Percentiles rank a stretch among this genome's conserved stretches.
These are phyloP conservation scores for Asclepias syriaca DNA, from an alignment of 257 asterid genomes.

Conservation along the genomic window DNA sequence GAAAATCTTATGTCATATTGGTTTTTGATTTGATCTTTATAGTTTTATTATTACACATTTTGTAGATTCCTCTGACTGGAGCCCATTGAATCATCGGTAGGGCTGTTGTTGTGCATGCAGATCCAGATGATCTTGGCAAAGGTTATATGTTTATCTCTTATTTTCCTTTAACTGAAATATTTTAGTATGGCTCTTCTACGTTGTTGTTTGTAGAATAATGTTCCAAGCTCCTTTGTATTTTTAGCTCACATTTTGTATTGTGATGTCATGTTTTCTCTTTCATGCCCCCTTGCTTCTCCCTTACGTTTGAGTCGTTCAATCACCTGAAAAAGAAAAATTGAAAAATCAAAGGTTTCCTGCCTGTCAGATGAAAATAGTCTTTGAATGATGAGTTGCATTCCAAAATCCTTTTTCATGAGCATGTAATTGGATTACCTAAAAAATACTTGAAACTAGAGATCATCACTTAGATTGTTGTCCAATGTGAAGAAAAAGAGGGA, in stretches of 20 bases:
- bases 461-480: neutral
- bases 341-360: neutral
- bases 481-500: neutral
- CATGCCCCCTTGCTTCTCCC: neutral
- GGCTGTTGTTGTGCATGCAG: slow-evolving; percentile 92
- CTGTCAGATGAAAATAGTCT: neutral
- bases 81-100: slow-evolving; percentile 76
- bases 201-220: neutral
- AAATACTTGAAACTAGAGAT: neutral
- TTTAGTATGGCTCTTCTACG: neutral
- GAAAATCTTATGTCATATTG: neutral
- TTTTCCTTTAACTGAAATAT: neutral
- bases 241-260: neutral
- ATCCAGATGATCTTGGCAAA: slow-evolving; percentile 91
- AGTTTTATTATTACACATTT: neutral
- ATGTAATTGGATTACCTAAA: neutral
- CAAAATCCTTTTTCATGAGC: neutral
- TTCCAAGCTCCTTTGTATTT: too few relatives aligned
- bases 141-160: slow-evolving; percentile 29
- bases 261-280: neutral
- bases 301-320: neutral
- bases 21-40: neutral
- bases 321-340: neutral
- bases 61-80: slow-evolving; percentile 79
- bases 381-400: neutral